Percentiles rank a stretch among this genome's conserved stretches.
These are phyloP conservation scores for Umbelopsis sp. DNA, from an alignment of 192 early-diverging fungal genomes.

Conservation along the genomic window DNA sequence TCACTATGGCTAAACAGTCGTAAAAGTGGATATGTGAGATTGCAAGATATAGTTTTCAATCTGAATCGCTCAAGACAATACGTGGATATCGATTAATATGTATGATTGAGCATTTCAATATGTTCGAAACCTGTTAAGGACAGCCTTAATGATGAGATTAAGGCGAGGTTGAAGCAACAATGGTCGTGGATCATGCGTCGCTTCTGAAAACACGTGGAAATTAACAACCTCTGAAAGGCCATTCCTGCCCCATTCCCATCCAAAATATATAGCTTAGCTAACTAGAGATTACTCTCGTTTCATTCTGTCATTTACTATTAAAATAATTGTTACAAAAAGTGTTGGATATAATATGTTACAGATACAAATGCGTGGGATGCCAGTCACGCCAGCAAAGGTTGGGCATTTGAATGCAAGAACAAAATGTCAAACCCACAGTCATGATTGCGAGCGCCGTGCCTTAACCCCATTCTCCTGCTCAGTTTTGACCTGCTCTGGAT, in stretches of 20 bases:
- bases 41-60: constrained; percentile 16
- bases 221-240: constrained; percentile 10
- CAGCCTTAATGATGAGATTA: constrained; percentile 11
- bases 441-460: neutral
- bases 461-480: neutral
- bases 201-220: constrained; percentile 8
- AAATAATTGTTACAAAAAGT: constrained; percentile 7
- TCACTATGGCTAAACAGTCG: neutral
- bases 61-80: constrained; percentile 3
- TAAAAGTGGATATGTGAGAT: constrained; percentile 5
- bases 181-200: neutral
- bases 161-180: constrained; percentile 19
- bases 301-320: neutral
- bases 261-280: neutral
- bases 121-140: neutral
- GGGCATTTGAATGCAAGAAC: neutral
- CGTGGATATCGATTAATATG: neutral
- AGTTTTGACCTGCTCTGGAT: neutral
- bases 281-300: neutral
- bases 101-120: neutral
- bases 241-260: too few relatives aligned
- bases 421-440: neutral
- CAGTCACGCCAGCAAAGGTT: neutral
- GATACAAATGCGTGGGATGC: constrained; percentile 5
- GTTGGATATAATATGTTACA: constrained; percentile 12